phyloP scores from a whole-genome alignment of 106 monocot genomes.

The Apostasia ramifera region DNA sequence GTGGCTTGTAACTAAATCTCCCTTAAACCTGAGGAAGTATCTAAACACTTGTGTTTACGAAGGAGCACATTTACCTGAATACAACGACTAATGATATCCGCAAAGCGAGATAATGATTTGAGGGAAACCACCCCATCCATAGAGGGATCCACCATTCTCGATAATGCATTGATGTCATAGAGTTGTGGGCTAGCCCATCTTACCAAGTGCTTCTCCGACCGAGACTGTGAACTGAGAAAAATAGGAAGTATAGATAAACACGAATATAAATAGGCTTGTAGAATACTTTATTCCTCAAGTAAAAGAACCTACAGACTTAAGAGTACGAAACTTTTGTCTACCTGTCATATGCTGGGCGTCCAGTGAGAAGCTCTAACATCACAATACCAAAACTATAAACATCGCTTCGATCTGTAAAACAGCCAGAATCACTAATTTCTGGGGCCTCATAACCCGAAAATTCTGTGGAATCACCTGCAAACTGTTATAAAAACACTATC shows the following conservation, averaged over 20 bases:
- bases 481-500: conserved; percentile 17
- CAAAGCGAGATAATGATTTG: conserved; percentile 76
- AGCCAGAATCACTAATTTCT: conserved; percentile 36
- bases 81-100: conserved; percentile 87
- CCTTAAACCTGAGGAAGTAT: too few relatives aligned
- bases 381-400: conserved; percentile 69
- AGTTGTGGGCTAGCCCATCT: conserved; percentile 75
- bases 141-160: conserved; percentile 73
- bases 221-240: conserved; percentile 52
- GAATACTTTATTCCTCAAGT: neutral
- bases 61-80: conserved; percentile 47
- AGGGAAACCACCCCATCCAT: conserved; percentile 48
- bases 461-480: conserved; percentile 23
- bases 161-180: conserved; percentile 73
- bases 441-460: conserved; percentile 53
- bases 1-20: too few relatives aligned
- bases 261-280: neutral
- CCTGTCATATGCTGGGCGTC: conserved; percentile 53
- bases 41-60: too few relatives aligned
- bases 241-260: neutral
- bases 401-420: conserved; percentile 35
- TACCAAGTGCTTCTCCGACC: conserved; percentile 63
- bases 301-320: neutral
- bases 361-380: conserved; percentile 59
- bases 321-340: conserved; percentile 1